Base-by-base conservation (phyloP, 2,329 filamentous ascomycete genomes). In the Ascochyta koolunga region DNA sequence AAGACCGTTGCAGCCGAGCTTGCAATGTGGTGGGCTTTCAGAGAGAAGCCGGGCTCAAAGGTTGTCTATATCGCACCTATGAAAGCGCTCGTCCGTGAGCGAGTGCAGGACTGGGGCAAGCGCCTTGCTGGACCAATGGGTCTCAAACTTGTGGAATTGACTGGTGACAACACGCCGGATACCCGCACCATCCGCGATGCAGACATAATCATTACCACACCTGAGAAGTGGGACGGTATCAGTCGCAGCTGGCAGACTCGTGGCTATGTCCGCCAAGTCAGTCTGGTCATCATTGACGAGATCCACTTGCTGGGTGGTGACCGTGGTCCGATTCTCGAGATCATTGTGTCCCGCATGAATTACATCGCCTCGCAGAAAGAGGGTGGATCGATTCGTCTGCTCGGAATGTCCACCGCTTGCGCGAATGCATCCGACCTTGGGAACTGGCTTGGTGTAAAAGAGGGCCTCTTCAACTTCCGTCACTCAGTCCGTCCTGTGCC, bases 171-270 rank as follows among this genome's bases (percentile, higher is more conserved):
- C 69, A 99, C 96, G 0, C 96, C 96, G 0, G 95, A 99, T 70
- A 99, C 95, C 0, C 84, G 91, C 44, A 97, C 93, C 0, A 99
- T 99, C 66, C 86, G 93, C 64, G 89, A 98, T 70, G 95, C 95
- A 3, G 95, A 99, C 72, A 91, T 99, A 58, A 99, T 99, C 66
- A 92, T 99, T 67, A 99, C 95, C 0, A 99, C 96, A 0, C 96
- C 95, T n/a, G 95, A 99, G 78, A 99, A 99, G 74, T 99, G 95
- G 95, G 96, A 99, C 72, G 96, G 96, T 84, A 98, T 99, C 64
- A 96, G 91, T 66, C 90, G 95, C 84, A 96, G 91, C 69, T 99
- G 96, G 95, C 93, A 98, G 75, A 98, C 93, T 5, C 89, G 95
- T 85, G 90, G 90, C 56, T 99, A 99, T 64, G 95, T 99, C 35